Percentiles rank a stretch among this genome's conserved stretches.
phyloP scores from a whole-genome alignment of 148 eudicot species.

The Camellia granthamiana region DNA sequence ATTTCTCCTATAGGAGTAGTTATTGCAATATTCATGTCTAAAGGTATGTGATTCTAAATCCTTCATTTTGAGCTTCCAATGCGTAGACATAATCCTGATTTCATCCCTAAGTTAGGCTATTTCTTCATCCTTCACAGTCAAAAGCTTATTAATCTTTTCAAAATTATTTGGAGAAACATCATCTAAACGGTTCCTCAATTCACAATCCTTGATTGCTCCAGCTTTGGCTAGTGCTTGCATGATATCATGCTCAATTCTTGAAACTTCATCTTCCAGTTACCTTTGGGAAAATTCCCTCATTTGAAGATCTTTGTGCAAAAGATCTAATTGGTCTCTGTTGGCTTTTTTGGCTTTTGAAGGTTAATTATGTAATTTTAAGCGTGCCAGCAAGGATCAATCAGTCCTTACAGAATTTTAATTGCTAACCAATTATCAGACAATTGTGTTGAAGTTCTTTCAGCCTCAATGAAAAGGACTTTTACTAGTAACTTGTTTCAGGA shows the following conservation, averaged over 20 bases:
- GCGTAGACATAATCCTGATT: conserved; percentile 62
- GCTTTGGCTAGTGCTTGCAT: conserved; percentile 68
- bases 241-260: conserved; percentile 78
- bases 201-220: conserved; percentile 59
- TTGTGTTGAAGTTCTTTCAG: no score
- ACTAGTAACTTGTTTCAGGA: no score
- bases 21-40: no score
- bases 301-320: conserved; percentile 70
- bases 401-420: no score
- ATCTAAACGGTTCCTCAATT: conserved; percentile 60
- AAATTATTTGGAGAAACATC: conserved; percentile 72
- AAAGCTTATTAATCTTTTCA: conserved; percentile 67
- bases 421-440: no score
- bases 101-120: conserved; percentile 68
- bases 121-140: conserved; percentile 69
- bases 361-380: no score
- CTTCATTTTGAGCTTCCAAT: conserved; percentile 78
- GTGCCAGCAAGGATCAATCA: no score
- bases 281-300: conserved; percentile 69
- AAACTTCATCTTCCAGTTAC: conserved; percentile 79
- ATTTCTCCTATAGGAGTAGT: no score
- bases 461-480: no score
- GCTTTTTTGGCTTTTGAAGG: no score
- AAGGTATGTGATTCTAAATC: conserved; percentile 63
- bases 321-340: conserved; percentile 55